phyloP scores from a whole-genome alignment of 176 grass and related monocot genomes.

The Aegilops tauschii region DNA sequence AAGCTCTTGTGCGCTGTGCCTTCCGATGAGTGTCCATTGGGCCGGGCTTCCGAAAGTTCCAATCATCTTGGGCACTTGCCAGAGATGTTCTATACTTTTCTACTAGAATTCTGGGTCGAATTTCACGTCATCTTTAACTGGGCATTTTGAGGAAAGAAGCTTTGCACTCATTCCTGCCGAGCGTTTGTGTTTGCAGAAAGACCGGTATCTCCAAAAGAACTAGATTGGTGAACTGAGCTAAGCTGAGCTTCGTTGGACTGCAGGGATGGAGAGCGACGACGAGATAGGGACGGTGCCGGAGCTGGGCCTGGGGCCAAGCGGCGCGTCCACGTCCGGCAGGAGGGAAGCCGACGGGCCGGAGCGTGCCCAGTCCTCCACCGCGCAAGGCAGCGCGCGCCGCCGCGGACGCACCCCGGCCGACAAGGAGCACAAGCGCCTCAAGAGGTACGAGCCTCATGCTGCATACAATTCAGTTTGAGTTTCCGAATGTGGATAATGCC shows the following conservation, averaged over 20 bases:
- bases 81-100: neutral
- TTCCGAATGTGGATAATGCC: neutral
- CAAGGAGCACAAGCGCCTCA: slow-evolving; percentile 95
- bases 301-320: slow-evolving; percentile 48
- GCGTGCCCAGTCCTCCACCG: slow-evolving; percentile 47
- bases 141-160: neutral
- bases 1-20: too few relatives aligned
- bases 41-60: neutral
- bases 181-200: too few relatives aligned
- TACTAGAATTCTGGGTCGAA: too few relatives aligned
- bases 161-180: too few relatives aligned
- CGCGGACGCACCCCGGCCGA: slow-evolving; percentile 63
- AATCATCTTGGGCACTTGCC: neutral
- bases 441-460: slow-evolving; percentile 49
- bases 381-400: slow-evolving; percentile 41
- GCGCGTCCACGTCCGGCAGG: slow-evolving; percentile 55
- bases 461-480: neutral
- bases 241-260: neutral
- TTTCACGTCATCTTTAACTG: neutral
- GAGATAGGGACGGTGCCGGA: slow-evolving; percentile 73
- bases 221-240: neutral
- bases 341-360: slow-evolving; percentile 33
- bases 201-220: too few relatives aligned
- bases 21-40: neutral
- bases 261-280: slow-evolving; percentile 87